Evolutionary conservation across 2,329 filamentous ascomycete genomes (phyloP).

Genomic region (Phaeosphaeria sp.): DNA sequence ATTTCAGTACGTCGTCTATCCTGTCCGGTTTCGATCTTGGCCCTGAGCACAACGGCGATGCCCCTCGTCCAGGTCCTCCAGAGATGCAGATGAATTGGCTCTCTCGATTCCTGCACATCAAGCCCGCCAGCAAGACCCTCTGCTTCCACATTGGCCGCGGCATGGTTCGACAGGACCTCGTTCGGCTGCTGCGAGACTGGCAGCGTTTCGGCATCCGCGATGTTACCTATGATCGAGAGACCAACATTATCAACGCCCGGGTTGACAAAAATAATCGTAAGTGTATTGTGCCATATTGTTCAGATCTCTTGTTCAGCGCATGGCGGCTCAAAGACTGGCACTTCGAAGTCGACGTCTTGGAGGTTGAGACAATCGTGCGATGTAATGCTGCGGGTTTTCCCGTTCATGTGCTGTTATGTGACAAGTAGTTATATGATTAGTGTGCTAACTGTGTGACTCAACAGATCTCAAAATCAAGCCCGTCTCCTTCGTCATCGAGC

Average conservation of each 20-base stretch:
- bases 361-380: slow-evolving; percentile 16
- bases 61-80: slow-evolving; percentile 31
- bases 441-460: slow-evolving; percentile 23
- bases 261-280: slow-evolving; percentile 80
- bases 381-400: slow-evolving; percentile 24
- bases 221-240: slow-evolving; percentile 77
- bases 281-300: slow-evolving; percentile 42
- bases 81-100: slow-evolving; percentile 76
- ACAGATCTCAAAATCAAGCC: slow-evolving; percentile 81
- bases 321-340: slow-evolving; percentile 19
- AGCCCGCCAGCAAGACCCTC: slow-evolving; percentile 76
- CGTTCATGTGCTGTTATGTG: not conserved
- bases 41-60: slow-evolving; percentile 51
- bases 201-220: slow-evolving; percentile 79
- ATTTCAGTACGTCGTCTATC: slow-evolving; percentile 40
- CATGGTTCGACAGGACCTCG: slow-evolving; percentile 78
- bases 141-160: slow-evolving; percentile 76
- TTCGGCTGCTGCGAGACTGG: slow-evolving; percentile 79
- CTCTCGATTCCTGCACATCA: slow-evolving; percentile 85
- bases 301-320: slow-evolving; percentile 20
- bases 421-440: not conserved
- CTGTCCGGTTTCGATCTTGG: slow-evolving; percentile 45
- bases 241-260: slow-evolving; percentile 79
- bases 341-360: slow-evolving; percentile 26
- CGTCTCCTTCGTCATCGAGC: slow-evolving; percentile 84